phyloP scores from a whole-genome alignment of 768 basidiomycete genomes.

The Saitozyma podzolica region DNA sequence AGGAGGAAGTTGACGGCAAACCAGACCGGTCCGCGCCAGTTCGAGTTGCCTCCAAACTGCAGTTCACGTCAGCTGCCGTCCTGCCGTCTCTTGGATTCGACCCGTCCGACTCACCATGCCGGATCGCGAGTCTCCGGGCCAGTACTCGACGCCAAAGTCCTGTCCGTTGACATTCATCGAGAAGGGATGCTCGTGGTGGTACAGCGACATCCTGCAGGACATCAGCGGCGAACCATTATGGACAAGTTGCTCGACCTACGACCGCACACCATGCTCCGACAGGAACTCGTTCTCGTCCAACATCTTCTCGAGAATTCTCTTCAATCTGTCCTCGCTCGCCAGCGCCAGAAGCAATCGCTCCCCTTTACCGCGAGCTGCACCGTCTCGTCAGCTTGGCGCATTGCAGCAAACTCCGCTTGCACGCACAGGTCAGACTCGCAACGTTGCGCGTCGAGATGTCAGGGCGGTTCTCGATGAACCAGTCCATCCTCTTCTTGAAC shows the following conservation, averaged over 20 bases:
- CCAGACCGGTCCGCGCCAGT: slow-evolving; percentile 89
- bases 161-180: slow-evolving; percentile 91
- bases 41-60: slow-evolving; percentile 69
- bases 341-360: slow-evolving; percentile 85
- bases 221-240: slow-evolving; percentile 2
- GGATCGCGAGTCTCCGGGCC: slow-evolving; percentile 95
- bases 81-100: background rate
- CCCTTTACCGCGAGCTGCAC: slow-evolving; percentile 71
- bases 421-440: slow-evolving; percentile 70
- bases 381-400: slow-evolving; percentile 74
- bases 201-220: slow-evolving; percentile 70
- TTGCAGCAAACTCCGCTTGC: slow-evolving; percentile 67
- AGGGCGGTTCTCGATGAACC: slow-evolving; percentile 94
- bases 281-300: slow-evolving; percentile 95
- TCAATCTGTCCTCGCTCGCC: slow-evolving; percentile 84
- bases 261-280: slow-evolving; percentile 91
- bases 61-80: background rate
- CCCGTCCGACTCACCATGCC: slow-evolving; percentile 64
- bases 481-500: slow-evolving; percentile 98
- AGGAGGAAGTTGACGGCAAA: slow-evolving; percentile 93
- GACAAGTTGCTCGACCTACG: slow-evolving; percentile 60
- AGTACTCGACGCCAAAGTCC: slow-evolving; percentile 87
- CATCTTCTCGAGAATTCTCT: slow-evolving; percentile 91
- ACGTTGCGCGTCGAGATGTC: slow-evolving; percentile 86
- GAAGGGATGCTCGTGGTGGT: slow-evolving; percentile 90